Conservation (phyloP, 2,329 filamentous ascomycete species). For the Mariannaea sp. region DNA sequence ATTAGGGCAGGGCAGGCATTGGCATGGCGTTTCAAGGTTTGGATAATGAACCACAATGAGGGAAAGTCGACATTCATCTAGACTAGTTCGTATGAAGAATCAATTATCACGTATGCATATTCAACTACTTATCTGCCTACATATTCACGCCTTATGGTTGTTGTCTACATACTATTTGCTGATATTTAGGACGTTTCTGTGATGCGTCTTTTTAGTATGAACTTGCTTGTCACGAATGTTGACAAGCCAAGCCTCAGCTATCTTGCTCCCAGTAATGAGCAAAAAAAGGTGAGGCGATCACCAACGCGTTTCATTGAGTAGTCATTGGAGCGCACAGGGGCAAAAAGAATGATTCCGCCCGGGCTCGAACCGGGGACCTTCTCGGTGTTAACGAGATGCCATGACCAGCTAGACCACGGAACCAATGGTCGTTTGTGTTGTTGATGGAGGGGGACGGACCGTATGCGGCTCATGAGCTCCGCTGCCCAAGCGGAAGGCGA, state of each 20-base stretch:
- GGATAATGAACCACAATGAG: neutral
- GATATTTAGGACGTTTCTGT: too few relatives aligned
- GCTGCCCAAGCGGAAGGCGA: too few relatives aligned
- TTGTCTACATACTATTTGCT: too few relatives aligned
- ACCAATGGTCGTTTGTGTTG: conserved; percentile 13
- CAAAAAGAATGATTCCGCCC: conserved; percentile 23
- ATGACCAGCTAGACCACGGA: conserved; percentile 26
- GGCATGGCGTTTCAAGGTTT: conserved; percentile 26
- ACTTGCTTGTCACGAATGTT: too few relatives aligned
- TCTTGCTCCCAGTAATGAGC: too few relatives aligned
- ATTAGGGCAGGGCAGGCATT: neutral
- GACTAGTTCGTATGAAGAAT: neutral
- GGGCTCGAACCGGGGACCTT: conserved; percentile 27
- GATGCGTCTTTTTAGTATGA: too few relatives aligned
- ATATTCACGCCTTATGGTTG: too few relatives aligned
- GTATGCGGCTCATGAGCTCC: too few relatives aligned
- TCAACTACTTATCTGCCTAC: neutral
- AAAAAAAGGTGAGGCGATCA: conserved; percentile 8
- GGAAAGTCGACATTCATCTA: neutral
- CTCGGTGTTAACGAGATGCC: conserved; percentile 25
- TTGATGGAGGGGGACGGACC: too few relatives aligned
- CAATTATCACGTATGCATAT: neutral
- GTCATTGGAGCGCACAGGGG: neutral
- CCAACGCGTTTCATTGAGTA: neutral
- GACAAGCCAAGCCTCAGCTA: too few relatives aligned